Percentiles rank a stretch among this genome's conserved stretches.
Evolutionary conservation across 495 filamentous ascomycete genomes (phyloP).

Genomic region (Penicillium lagena): DNA sequence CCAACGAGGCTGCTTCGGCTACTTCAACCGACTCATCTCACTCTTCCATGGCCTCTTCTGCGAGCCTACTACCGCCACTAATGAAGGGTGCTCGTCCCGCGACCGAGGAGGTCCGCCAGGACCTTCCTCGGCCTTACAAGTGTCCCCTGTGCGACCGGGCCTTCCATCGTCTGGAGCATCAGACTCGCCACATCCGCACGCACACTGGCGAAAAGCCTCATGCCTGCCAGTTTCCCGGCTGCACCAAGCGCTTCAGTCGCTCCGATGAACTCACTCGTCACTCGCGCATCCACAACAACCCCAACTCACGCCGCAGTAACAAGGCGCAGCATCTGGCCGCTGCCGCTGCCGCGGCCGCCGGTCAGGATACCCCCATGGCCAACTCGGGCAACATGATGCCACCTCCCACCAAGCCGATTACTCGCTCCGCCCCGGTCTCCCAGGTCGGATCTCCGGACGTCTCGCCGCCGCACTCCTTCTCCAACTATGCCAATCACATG

Average conservation of each 20-base stretch:
- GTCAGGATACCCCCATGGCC: slow-evolving; percentile 45
- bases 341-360: slow-evolving; percentile 45
- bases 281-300: slow-evolving; percentile 98
- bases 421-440: slow-evolving; percentile 83
- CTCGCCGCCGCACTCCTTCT: slow-evolving; percentile 88
- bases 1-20: slow-evolving; percentile 21
- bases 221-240: slow-evolving; percentile 87
- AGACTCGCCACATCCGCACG: slow-evolving; percentile 94
- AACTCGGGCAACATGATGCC: slow-evolving; percentile 61
- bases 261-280: slow-evolving; percentile 96
- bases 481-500: slow-evolving; percentile 62
- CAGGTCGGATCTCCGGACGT: slow-evolving; percentile 89
- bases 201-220: slow-evolving; percentile 99
- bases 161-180: slow-evolving; percentile 96
- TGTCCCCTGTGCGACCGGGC: slow-evolving; percentile 98
- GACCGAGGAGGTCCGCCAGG: slow-evolving; percentile 55
- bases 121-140: slow-evolving; percentile 95
- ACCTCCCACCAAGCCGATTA: slow-evolving; percentile 63
- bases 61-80: slow-evolving; percentile 58
- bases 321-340: slow-evolving; percentile 66
- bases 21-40: slow-evolving; percentile 19
- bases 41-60: slow-evolving; percentile 60
- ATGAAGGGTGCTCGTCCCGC: slow-evolving; percentile 61
- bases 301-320: slow-evolving; percentile 90
- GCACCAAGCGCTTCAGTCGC: slow-evolving; percentile 94